Base-by-base conservation (phyloP, 2,329 filamentous ascomycete genomes). In the Talaromyces verruculosus region DNA sequence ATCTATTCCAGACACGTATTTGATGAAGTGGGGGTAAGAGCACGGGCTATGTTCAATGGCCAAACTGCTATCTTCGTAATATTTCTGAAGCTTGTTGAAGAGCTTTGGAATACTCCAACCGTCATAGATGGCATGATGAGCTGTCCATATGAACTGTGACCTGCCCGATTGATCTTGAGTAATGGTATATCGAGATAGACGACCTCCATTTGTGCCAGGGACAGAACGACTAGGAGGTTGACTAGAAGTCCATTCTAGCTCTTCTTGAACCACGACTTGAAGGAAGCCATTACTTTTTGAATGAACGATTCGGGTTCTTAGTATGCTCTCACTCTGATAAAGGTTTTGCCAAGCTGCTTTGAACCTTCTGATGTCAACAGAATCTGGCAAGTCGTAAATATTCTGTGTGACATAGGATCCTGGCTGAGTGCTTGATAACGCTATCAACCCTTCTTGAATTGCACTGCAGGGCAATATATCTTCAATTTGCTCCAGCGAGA, bases 71-170 rank as follows among this genome's bases (percentile, higher is more conserved):
- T 39, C 30, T 28, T 65, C 37, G 45, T 72, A 71, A 4, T 60
- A 63, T 7, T n/a, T n/a, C 33, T 67, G 61, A 10, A 72, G 59
- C 13, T 66, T 65, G 11, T 66, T 49, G 15, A 72, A 58, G 33
- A 74, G 64, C 45, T 67, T 66, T 11, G 71, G 68, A 43, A 72
- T 68, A 51, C 67, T 70, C 72, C 72, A 74, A 2, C 78, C 80
- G 67, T 82, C 80, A 65, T 81, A 82, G 1, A 81, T 70, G 13
- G 77, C 77, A 65, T 82, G 80, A 68, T 82, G 80, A 67, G 77
- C 74, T 1, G 78, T 80, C 67, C 77, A 78, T 15, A 79, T 72
- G 22, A 82, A 74, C 49, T 76, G 71, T 17, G 64, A 45, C 2
- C 5, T 43, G 17, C 63, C 49, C n/a, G 57, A 33, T 15, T n/a